Conservation (phyloP, 148 eudicot species). For the Spergularia bocconei region DNA sequence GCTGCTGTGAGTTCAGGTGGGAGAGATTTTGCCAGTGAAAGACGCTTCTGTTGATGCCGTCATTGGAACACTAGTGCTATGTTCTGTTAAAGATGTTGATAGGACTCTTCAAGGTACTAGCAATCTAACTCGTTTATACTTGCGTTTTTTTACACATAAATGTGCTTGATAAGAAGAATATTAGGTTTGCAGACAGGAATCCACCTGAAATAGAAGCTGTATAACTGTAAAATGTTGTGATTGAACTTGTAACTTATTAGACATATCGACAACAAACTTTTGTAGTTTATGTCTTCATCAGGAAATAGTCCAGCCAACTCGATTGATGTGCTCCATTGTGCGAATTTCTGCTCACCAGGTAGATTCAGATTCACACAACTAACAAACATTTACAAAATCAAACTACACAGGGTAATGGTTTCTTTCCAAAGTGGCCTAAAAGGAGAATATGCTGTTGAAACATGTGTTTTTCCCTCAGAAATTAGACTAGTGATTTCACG, state of each 20-base stretch:
- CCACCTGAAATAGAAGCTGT: not conserved
- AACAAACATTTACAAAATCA: no score
- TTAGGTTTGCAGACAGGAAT: not conserved
- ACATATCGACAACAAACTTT: no score
- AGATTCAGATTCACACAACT: no score
- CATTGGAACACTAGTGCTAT: slow-evolving; percentile 81
- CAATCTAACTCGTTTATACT: not conserved
- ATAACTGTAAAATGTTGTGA: not conserved
- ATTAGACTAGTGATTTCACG: no score
- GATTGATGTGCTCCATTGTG: no score
- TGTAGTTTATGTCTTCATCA: no score
- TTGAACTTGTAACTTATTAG: not conserved
- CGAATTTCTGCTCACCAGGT: no score
- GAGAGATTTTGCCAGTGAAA: slow-evolving; percentile 69
- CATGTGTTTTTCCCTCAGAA: no score
- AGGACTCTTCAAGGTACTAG: slow-evolving; percentile 57
- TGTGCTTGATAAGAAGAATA: not conserved
- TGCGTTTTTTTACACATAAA: not conserved
- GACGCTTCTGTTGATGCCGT: slow-evolving; percentile 94
- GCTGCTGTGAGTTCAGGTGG: slow-evolving; percentile 53
- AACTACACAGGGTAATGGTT: no score
- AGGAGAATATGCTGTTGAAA: no score
- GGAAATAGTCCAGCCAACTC: no score
- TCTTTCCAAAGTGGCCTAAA: no score
- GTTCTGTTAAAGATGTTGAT: slow-evolving; percentile 75